Percentiles rank a stretch among this genome's conserved stretches.
Evolutionary conservation across 257 asterid species (phyloP).

Genomic region (Solanum lycopersicoides): DNA sequence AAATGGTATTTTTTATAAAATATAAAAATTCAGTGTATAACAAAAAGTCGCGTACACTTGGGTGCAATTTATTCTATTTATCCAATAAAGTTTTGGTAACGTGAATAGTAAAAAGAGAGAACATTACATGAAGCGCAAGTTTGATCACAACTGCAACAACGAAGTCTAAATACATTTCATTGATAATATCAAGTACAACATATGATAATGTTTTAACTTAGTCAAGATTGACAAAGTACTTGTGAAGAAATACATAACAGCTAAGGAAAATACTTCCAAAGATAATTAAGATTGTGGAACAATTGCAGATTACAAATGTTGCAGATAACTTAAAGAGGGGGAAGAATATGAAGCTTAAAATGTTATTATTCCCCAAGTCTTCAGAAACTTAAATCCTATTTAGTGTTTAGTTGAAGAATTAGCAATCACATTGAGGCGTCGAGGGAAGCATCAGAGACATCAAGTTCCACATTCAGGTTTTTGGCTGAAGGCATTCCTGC

Average conservation of each 20-base stretch:
- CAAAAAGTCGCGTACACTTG: neutral
- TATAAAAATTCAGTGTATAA: no score
- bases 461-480: conserved; percentile 29
- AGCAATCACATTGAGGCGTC: conserved; percentile 36
- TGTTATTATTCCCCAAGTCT: neutral
- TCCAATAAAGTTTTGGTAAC: neutral
- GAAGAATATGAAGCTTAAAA: neutral
- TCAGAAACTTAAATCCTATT: neutral
- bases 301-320: neutral
- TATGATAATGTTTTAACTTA: neutral
- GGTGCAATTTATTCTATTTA: neutral
- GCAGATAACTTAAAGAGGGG: neutral
- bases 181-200: neutral
- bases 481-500: conserved; percentile 76
- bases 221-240: neutral
- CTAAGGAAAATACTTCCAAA: neutral
- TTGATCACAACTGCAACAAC: neutral
- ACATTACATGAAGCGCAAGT: neutral
- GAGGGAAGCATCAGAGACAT: conserved; percentile 11
- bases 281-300: neutral
- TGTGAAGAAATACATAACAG: neutral
- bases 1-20: no score
- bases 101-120: neutral
- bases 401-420: neutral
- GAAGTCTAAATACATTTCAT: neutral